Conservation (phyloP, 371 early-diverging fungal species). For the Syncephalastrum contaminatum region DNA sequence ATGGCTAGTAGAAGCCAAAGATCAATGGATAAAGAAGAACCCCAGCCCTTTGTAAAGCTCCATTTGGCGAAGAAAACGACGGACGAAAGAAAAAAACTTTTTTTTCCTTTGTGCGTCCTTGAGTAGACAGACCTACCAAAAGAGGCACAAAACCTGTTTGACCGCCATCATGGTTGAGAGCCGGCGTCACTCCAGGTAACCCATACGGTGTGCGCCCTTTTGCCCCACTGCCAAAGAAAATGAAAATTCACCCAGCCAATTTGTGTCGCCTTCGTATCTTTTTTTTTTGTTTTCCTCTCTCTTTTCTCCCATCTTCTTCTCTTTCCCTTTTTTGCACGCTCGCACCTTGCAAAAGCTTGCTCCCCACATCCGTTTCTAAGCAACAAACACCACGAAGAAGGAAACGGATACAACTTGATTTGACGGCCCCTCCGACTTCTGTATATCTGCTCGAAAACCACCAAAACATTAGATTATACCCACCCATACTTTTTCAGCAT, state of each 20-base stretch:
- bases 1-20: slow-evolving; percentile 14
- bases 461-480: no score
- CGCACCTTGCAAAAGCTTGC: not conserved
- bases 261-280: slow-evolving; percentile 11
- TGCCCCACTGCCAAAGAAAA: slow-evolving; percentile 4
- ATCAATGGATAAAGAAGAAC: slow-evolving; percentile 5
- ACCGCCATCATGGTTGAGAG: slow-evolving; percentile 11
- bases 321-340: slow-evolving; percentile 3
- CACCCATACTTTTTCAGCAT: no score
- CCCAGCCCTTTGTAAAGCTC: not conserved
- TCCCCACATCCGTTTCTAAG: no score
- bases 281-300: slow-evolving; percentile 11
- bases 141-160: slow-evolving; percentile 13
- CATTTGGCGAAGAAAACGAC: not conserved
- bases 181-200: not conserved
- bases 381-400: no score
- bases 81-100: slow-evolving; percentile 1
- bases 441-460: no score
- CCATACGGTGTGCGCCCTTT: slow-evolving; percentile 5
- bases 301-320: slow-evolving; percentile 7
- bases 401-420: no score
- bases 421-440: no score
- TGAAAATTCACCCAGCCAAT: slow-evolving; percentile 2
- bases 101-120: not conserved
- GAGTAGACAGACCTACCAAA: slow-evolving; percentile 8